phyloP scores from a whole-genome alignment of 2,329 filamentous ascomycete genomes.

The Colletotrichum salicis region DNA sequence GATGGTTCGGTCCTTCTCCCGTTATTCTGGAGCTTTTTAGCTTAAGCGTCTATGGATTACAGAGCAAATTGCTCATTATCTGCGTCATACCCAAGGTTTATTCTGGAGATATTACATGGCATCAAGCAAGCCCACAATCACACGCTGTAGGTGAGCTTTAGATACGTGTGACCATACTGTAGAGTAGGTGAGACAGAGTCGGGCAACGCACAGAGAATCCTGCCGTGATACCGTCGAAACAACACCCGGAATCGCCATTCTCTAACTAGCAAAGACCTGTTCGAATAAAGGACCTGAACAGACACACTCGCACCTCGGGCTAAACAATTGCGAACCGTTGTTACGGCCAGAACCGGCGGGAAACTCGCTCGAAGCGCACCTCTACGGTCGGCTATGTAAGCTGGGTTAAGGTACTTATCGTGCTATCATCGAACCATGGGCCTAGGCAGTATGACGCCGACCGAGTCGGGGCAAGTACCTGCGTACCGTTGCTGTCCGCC shows the following conservation, averaged over 20 bases:
- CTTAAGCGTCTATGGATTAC: neutral
- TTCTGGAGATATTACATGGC: neutral
- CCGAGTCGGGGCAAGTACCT: slow-evolving; percentile 30
- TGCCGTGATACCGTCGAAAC: neutral
- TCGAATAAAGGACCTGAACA: neutral
- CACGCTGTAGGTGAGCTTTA: neutral
- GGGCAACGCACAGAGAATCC: neutral
- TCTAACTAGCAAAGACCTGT: neutral
- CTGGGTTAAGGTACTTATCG: slow-evolving; percentile 13
- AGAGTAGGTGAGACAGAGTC: neutral
- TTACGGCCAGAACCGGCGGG: slow-evolving; percentile 17
- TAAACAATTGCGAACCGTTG: neutral
- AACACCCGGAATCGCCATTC: neutral
- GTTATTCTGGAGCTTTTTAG: neutral
- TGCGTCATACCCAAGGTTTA: neutral
- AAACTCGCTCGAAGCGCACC: slow-evolving; percentile 15
- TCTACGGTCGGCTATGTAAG: slow-evolving; percentile 14
- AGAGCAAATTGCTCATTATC: neutral
- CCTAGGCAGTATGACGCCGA: slow-evolving; percentile 26
- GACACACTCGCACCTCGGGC: slow-evolving; percentile 2
- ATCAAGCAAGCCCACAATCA: neutral
- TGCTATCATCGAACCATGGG: slow-evolving; percentile 31
- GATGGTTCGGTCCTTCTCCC: neutral
- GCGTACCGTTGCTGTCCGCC: slow-evolving; percentile 25
- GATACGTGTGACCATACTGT: neutral